These are phyloP conservation scores for Cyanophora paradoxa DNA, from an alignment of 78 protist genomes.

Conservation along the genomic window DNA sequence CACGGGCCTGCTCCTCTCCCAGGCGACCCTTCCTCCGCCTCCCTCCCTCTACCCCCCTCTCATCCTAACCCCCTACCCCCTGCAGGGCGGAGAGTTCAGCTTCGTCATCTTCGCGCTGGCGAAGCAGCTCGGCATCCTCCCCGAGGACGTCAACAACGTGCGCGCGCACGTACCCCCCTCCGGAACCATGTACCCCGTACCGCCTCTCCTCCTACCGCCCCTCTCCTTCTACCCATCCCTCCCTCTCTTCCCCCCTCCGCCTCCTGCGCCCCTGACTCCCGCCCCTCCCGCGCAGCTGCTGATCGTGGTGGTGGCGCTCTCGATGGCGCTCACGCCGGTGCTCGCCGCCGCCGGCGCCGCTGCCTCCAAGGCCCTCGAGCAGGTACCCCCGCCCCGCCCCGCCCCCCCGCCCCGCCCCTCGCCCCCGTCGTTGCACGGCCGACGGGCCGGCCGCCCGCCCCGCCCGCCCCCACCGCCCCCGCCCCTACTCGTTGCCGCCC, in stretches of 20 bases:
- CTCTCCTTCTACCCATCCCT: background rate
- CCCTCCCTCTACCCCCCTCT: too few species aligned
- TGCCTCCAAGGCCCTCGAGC: background rate
- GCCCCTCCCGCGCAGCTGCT: background rate
- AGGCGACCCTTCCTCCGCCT: conserved; percentile 5
- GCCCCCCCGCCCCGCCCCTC: too few species aligned
- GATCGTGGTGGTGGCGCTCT: background rate
- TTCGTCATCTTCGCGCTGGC: conserved; percentile 18
- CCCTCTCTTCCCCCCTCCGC: background rate
- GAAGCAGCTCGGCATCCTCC: background rate
- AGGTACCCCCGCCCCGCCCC: too few species aligned
- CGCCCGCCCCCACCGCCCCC: background rate
- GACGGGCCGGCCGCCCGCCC: background rate
- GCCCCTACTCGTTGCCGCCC: background rate
- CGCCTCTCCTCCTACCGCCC: background rate
- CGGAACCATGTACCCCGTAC: background rate
- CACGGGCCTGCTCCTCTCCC: background rate
- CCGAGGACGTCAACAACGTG: too few species aligned
- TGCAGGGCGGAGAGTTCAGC: conserved; percentile 23
- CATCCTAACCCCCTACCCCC: too few species aligned
- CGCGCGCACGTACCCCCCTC: background rate
- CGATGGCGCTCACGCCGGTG: conserved; percentile 7
- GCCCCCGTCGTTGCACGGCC: too few species aligned
- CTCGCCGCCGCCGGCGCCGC: background rate
- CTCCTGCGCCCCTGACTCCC: background rate